Base-by-base conservation (phyloP, 192 early-diverging fungal genomes). In the Pilaira anomala region DNA sequence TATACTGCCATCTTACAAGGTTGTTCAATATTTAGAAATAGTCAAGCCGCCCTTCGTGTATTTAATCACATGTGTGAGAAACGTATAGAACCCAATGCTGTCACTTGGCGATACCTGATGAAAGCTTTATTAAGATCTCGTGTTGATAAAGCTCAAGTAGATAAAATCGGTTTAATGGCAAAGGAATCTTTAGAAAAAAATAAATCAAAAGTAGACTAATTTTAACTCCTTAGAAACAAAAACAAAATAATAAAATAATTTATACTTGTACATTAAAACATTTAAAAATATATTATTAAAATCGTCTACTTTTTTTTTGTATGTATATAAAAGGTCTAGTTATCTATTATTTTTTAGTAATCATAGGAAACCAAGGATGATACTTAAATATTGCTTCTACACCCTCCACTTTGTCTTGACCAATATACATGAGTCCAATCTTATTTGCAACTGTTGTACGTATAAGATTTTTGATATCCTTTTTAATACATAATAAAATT, bases 1-100 rank as follows among this genome's bases (percentile, higher is more conserved):
- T 73, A 67, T 42, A 63, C 62, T 1, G 65, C 71, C 18, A 36
- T 73, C 19, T n/a, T 73, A 3, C 71, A 73, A 59, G 65, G 71
- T 8, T 73, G 65, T 52, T 53, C 71, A 7, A 63, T 73, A 18
- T 41, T 58, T 25, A 66, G 71, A 50, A 41, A 61, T 58, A 62
- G 60, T 22, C 33, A 25, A 4, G 39, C 57, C 26, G 65, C 65
- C 3, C 24, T 73, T 0, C 24, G 26, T 18, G 14, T 63, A 3
- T 73, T 63, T 16, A 55, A 64, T n/a, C 51, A 73, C 14, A 63
- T 73, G 65, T 48, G 49, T 28, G 40, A 67, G 7, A 45, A 40
- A 14, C 16, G 59, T 22, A 26, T 73, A 4, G 22, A 19, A 7
- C 71, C 71, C 13, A 62, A 73, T 62, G 28, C 48, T 16, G 21